These are phyloP conservation scores for Ophiostoma tasmaniense DNA, from an alignment of 2,329 filamentous ascomycete genomes.

Conservation along the genomic window DNA sequence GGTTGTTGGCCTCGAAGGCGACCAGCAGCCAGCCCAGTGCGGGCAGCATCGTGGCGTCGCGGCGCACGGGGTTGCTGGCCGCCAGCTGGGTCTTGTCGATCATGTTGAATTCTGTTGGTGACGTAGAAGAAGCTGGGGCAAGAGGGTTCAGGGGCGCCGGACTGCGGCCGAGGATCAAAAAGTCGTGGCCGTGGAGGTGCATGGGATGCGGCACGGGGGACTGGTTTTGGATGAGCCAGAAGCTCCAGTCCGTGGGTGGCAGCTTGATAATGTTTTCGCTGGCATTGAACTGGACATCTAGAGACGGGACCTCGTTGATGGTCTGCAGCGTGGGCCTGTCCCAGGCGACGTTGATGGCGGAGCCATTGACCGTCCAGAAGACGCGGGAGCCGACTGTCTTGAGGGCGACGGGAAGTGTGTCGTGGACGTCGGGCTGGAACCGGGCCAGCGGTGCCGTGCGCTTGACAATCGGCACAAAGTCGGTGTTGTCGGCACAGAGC, in stretches of 20 bases:
- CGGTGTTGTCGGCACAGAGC: no score
- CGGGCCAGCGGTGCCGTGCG: no score
- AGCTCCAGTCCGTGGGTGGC: no score
- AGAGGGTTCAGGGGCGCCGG: conserved; percentile 16
- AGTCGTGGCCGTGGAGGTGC: conserved; percentile 30
- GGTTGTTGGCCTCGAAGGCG: conserved; percentile 42
- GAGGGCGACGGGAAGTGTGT: conserved; percentile 10
- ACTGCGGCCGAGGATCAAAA: conserved; percentile 27
- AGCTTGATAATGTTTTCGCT: conserved; percentile 19
- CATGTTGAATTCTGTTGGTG: no score
- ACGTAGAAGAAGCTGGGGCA: conserved; percentile 26
- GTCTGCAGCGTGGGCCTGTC: conserved; percentile 30
- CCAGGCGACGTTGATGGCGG: conserved; percentile 27
- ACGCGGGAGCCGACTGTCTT: conserved; percentile 23
- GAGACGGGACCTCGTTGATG: conserved; percentile 21
- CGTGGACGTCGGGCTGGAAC: conserved; percentile 13
- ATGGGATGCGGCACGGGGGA: conserved; percentile 25
- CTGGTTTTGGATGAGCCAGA: conserved; percentile 30
- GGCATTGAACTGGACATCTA: conserved; percentile 14
- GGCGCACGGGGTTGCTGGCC: conserved; percentile 35
- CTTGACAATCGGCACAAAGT: no score
- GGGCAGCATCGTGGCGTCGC: conserved; percentile 41
- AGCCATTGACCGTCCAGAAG: conserved; percentile 25
- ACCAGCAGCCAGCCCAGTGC: conserved; percentile 38
- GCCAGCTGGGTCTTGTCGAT: no score